phyloP scores from a whole-genome alignment of 1,284 basidiomycete genomes.

The Cryptococcus jaspeensis region DNA sequence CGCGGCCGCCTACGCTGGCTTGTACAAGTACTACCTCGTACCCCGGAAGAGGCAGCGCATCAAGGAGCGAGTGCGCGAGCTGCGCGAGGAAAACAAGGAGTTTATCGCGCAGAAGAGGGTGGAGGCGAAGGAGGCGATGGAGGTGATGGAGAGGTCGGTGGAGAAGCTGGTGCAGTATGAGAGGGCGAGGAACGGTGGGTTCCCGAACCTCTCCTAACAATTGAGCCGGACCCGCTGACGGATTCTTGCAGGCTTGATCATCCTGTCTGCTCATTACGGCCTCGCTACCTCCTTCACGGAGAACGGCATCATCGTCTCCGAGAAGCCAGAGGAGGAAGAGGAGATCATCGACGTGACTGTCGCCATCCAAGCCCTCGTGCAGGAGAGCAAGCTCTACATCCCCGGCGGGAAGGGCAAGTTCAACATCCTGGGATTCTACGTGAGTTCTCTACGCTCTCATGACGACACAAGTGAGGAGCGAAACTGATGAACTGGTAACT shows the following conservation, averaged over 20 bases:
- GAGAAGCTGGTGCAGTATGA: conserved; percentile 51
- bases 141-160: conserved; percentile 52
- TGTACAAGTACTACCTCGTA: conserved; percentile 61
- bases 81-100: conserved; percentile 62
- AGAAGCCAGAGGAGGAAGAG: conserved; percentile 50
- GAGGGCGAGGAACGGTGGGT: conserved; percentile 46
- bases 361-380: conserved; percentile 77
- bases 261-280: conserved; percentile 70
- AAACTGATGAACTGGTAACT: neutral
- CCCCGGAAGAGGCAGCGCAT: conserved; percentile 58
- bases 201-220: too few relatives aligned
- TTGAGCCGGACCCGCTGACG: neutral
- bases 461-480: neutral
- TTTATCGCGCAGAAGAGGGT: conserved; percentile 60
- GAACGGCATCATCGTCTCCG: conserved; percentile 57
- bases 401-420: conserved; percentile 64
- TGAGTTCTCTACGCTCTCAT: conserved; percentile 15
- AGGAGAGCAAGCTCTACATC: conserved; percentile 73
- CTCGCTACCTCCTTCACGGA: conserved; percentile 42
- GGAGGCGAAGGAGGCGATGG: conserved; percentile 60
- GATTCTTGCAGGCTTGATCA: conserved; percentile 65
- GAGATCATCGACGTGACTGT: conserved; percentile 69
- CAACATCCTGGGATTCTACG: conserved; percentile 50
- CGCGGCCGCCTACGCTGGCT: conserved; percentile 55
- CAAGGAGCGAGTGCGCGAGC: conserved; percentile 57